These are phyloP conservation scores for Ascochyta clinopodiicola DNA, from an alignment of 2,329 filamentous ascomycete species.

Conservation along the genomic window DNA sequence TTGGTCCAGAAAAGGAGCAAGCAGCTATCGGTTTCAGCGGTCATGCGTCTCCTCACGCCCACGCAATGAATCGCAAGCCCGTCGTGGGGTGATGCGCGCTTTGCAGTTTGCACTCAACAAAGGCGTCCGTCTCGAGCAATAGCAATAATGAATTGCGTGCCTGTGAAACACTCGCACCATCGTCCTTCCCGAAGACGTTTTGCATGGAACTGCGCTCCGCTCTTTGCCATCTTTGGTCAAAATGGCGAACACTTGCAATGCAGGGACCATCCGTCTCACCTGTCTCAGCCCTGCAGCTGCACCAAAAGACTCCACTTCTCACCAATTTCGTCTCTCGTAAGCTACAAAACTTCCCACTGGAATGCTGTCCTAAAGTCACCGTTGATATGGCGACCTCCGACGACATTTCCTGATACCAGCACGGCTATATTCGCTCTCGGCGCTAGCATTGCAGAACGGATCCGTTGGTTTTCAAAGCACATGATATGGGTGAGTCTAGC, in stretches of 20 bases:
- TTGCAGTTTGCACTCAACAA: background rate
- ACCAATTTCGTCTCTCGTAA: conserved; percentile 26
- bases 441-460: conserved; percentile 2
- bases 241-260: conserved; percentile 27
- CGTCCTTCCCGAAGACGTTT: conserved; percentile 14
- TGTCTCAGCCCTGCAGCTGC: conserved; percentile 42
- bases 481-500: conserved; percentile 19
- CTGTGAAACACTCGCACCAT: conserved; percentile 4
- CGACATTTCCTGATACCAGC: conserved; percentile 31
- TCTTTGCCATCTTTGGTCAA: conserved; percentile 26
- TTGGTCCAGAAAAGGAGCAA: conserved; percentile 21
- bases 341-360: conserved; percentile 22
- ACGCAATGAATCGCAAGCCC: conserved; percentile 13
- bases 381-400: conserved; percentile 21
- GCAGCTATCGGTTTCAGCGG: conserved; percentile 39
- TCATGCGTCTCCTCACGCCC: conserved; percentile 33
- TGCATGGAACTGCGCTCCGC: conserved; percentile 16
- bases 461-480: conserved; percentile 19
- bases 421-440: conserved; percentile 17
- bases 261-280: conserved; percentile 34
- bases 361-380: conserved; percentile 23
- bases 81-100: conserved; percentile 13
- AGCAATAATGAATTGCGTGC: conserved; percentile 13
- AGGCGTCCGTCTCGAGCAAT: background rate
- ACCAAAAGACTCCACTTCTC: conserved; percentile 17